Evolutionary conservation across 139 green algal species (phyloP).

Genomic region (Monoraphidium neglectum): DNA sequence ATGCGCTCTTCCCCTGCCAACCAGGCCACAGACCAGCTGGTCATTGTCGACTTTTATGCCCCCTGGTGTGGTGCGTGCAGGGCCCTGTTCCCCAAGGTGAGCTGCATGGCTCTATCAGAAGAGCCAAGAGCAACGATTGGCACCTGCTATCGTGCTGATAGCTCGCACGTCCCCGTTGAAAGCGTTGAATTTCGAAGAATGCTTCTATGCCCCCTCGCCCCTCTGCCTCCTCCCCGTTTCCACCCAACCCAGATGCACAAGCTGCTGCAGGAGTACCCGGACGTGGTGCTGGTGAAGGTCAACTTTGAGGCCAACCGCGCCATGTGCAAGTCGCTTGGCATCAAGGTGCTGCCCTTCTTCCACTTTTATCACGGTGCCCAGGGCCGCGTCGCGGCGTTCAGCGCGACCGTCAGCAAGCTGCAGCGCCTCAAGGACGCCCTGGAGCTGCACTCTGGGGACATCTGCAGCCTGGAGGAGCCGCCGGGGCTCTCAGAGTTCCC

Average conservation of each 20-base stretch:
- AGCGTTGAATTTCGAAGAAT: not conserved
- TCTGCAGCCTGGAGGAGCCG: conserved; percentile 30
- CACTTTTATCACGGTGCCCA: conserved; percentile 90
- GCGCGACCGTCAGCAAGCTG: conserved; percentile 74
- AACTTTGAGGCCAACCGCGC: conserved; percentile 91
- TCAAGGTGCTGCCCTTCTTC: conserved; percentile 96
- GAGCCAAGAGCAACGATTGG: not conserved
- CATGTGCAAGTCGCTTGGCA: conserved; percentile 75
- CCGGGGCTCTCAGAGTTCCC: conserved; percentile 27
- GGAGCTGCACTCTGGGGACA: conserved; percentile 6
- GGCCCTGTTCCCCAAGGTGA: conserved; percentile 90
- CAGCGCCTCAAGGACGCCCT: conserved; percentile 33
- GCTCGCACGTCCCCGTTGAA: not conserved
- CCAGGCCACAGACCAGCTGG: conserved; percentile 72
- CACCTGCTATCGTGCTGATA: not conserved
- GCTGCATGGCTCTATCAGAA: not conserved
- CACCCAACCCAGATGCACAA: conserved; percentile 45
- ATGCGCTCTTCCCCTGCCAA: conserved; percentile 31
- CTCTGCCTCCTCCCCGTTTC: not conserved
- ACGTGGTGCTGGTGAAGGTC: conserved; percentile 85
- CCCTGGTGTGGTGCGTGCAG: conserved; percentile 92
- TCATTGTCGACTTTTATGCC: conserved; percentile 93
- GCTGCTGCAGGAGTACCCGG: conserved; percentile 64
- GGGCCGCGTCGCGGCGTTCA: conserved; percentile 78
- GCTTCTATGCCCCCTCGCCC: not conserved